phyloP scores from a whole-genome alignment of 805 yeast genomes.

The Maudiozyma pseudohumilis region DNA sequence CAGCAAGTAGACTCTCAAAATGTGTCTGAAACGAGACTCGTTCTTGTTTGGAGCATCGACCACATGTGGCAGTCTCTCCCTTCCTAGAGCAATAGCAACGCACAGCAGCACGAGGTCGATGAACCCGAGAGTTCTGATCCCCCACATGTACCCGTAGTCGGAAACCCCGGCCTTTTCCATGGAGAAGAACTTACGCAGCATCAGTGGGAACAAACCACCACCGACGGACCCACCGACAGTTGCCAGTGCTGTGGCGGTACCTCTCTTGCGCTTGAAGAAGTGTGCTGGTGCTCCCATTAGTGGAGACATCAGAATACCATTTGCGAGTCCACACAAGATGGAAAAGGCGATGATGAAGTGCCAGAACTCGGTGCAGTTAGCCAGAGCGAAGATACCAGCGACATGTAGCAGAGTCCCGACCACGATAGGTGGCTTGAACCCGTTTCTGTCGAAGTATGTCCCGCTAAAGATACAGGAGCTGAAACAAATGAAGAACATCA shows the following conservation, averaged over 20 bases:
- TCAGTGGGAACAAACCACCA: constrained; percentile 44
- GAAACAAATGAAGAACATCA: constrained; percentile 41
- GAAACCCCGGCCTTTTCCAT: constrained; percentile 18
- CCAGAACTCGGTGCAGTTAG: constrained; percentile 40
- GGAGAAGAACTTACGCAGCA: constrained; percentile 37
- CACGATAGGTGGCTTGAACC: constrained; percentile 35
- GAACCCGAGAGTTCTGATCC: constrained; percentile 43
- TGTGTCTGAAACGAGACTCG: constrained; percentile 15
- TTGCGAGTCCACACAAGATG: constrained; percentile 45
- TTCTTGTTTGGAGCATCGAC: constrained; percentile 16
- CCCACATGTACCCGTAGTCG: constrained; percentile 43
- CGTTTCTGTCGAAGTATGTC: constrained; percentile 46
- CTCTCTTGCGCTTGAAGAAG: constrained; percentile 52
- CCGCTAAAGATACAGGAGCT: constrained; percentile 44
- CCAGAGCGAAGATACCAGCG: constrained; percentile 43
- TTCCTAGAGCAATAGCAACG: constrained; percentile 29
- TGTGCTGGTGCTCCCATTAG: constrained; percentile 51
- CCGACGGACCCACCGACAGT: constrained; percentile 47
- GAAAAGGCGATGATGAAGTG: constrained; percentile 54
- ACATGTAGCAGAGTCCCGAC: constrained; percentile 35
- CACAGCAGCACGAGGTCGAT: constrained; percentile 31
- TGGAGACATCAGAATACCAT: constrained; percentile 48
- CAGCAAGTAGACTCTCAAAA: constrained; percentile 22
- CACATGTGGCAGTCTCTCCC: constrained; percentile 38
- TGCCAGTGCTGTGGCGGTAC: constrained; percentile 40